These are phyloP conservation scores for Agaricus blazei DNA, from an alignment of 768 basidiomycete genomes.

Conservation along the genomic window DNA sequence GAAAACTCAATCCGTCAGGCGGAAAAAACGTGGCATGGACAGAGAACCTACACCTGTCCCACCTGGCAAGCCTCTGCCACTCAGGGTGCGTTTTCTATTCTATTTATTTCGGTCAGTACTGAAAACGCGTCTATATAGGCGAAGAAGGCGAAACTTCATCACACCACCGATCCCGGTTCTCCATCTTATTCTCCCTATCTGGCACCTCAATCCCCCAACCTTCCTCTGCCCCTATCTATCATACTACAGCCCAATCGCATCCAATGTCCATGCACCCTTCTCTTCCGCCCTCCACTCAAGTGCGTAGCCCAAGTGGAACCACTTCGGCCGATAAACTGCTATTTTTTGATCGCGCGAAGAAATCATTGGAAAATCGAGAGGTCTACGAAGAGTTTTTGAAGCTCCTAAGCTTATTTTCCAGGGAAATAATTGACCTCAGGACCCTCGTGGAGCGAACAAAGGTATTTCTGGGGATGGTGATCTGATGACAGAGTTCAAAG, in stretches of 20 bases:
- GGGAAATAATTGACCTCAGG: slow-evolving; percentile 85
- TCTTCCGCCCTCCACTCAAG: slow-evolving; percentile 18
- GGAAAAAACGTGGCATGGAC: slow-evolving; percentile 59
- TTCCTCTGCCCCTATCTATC: slow-evolving; percentile 25
- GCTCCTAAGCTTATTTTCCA: slow-evolving; percentile 83
- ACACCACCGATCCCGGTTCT: slow-evolving; percentile 54
- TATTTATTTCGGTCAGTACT: background rate
- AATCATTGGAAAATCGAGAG: slow-evolving; percentile 66
- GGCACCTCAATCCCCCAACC: slow-evolving; percentile 36
- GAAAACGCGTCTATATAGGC: slow-evolving; percentile 27
- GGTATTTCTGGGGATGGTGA: slow-evolving; percentile 77
- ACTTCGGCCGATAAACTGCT: slow-evolving; percentile 68
- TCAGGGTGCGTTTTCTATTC: slow-evolving; percentile 17
- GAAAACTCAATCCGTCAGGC: slow-evolving; percentile 41
- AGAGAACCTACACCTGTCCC: slow-evolving; percentile 66
- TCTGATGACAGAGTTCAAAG: slow-evolving; percentile 79
- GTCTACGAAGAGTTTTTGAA: slow-evolving; percentile 94
- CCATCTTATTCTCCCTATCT: slow-evolving; percentile 48
- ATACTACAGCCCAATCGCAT: slow-evolving; percentile 15
- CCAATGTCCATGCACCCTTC: slow-evolving; percentile 15
- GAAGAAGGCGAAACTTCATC: slow-evolving; percentile 59
- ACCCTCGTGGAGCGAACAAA: slow-evolving; percentile 78
- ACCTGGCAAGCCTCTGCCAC: slow-evolving; percentile 38
- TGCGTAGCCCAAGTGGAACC: slow-evolving; percentile 19
- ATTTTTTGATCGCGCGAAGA: slow-evolving; percentile 94